Conservation (phyloP, 2,329 filamentous ascomycete genomes). For the Fusarium algeriense region DNA sequence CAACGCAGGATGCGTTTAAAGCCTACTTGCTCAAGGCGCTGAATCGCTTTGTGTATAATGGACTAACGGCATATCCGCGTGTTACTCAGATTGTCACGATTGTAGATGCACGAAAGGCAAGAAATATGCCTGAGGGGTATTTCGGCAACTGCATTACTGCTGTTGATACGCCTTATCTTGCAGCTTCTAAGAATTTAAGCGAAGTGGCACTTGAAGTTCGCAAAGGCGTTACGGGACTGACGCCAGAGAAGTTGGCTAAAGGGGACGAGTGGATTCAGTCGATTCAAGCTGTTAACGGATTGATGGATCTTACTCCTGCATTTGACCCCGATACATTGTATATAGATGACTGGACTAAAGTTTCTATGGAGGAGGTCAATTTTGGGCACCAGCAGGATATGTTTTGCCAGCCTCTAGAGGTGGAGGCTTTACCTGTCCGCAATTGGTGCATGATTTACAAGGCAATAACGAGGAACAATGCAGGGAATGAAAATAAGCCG, state of each 20-base stretch:
- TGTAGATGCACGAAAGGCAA: not conserved
- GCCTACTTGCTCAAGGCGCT: not conserved
- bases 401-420: not conserved
- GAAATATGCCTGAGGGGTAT: not conserved
- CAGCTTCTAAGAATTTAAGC: not conserved
- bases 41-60: not conserved
- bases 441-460: not conserved
- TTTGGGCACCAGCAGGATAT: not conserved
- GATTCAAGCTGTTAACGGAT: not conserved
- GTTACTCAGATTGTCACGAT: not conserved
- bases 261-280: not conserved
- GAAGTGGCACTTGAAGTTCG: not conserved
- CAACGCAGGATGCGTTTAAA: not conserved
- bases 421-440: not conserved
- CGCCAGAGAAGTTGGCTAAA: not conserved
- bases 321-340: not conserved
- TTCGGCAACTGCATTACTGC: not conserved
- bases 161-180: not conserved
- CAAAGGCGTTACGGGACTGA: not conserved
- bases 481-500: accelerated
- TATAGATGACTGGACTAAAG: not conserved
- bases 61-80: not conserved
- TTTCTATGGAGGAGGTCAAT: not conserved
- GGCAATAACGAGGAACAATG: not conserved
- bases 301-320: not conserved